These are phyloP conservation scores for Nidula microcarpa DNA, from an alignment of 768 basidiomycete genomes.

Conservation along the genomic window DNA sequence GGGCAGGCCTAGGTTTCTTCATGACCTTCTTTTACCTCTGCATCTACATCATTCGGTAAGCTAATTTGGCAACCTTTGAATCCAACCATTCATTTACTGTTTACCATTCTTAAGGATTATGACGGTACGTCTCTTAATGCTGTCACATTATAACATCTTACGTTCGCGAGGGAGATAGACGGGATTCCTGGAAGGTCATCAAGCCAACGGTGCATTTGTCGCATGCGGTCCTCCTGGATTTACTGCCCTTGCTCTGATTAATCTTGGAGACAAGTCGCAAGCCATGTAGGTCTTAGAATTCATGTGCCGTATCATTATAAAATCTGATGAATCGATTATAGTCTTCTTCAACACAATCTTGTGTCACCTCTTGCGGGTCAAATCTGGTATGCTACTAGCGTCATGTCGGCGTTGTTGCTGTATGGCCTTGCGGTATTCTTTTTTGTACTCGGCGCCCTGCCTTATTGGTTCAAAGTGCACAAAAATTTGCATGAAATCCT, in stretches of 20 bases:
- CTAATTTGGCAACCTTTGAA: not conserved
- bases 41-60: slow-evolving; percentile 44
- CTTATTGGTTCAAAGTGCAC: slow-evolving; percentile 48
- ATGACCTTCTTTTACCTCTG: slow-evolving; percentile 49
- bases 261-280: slow-evolving; percentile 32
- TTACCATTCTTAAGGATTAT: slow-evolving; percentile 25
- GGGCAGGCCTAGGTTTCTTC: slow-evolving; percentile 33
- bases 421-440: slow-evolving; percentile 46
- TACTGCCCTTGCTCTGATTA: slow-evolving; percentile 43
- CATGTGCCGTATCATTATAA: not conserved
- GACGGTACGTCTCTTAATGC: slow-evolving; percentile 19
- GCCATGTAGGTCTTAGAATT: slow-evolving; percentile 26
- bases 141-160: no score
- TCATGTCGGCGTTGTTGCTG: slow-evolving; percentile 33
- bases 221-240: slow-evolving; percentile 48
- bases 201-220: slow-evolving; percentile 46
- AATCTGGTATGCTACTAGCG: slow-evolving; percentile 39
- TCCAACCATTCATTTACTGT: not conserved
- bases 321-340: slow-evolving; percentile 5
- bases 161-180: slow-evolving; percentile 20
- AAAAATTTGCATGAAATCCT: slow-evolving; percentile 42
- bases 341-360: slow-evolving; percentile 28
- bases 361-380: slow-evolving; percentile 36
- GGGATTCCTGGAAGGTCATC: slow-evolving; percentile 43
- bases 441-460: slow-evolving; percentile 39